These are phyloP conservation scores for Ormosia emarginata DNA, from an alignment of 306 rosid genomes.

Conservation along the genomic window DNA sequence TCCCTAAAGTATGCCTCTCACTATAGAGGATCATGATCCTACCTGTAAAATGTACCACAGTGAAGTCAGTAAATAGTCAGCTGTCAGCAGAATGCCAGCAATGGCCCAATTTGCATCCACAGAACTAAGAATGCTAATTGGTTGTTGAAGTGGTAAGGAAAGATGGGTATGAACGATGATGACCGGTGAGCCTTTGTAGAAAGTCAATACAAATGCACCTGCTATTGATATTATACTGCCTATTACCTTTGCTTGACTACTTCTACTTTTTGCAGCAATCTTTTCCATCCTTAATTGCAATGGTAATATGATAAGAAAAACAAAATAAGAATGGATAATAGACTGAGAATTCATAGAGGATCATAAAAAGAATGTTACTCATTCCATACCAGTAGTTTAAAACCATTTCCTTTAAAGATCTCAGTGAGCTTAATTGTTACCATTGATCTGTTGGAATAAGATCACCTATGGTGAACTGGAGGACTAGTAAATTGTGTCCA, in stretches of 20 bases:
- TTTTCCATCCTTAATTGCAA: slow-evolving; percentile 68
- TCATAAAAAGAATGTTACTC: neutral
- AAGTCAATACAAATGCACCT: slow-evolving; percentile 80
- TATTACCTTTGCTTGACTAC: slow-evolving; percentile 73
- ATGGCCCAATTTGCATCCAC: slow-evolving; percentile 51
- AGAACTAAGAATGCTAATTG: slow-evolving; percentile 24
- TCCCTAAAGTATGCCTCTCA: neutral
- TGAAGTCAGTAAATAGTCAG: slow-evolving; percentile 63
- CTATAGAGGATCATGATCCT: neutral
- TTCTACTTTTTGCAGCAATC: slow-evolving; percentile 47
- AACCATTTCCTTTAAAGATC: neutral
- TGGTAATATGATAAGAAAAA: neutral
- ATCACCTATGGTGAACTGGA: neutral
- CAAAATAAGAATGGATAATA: neutral
- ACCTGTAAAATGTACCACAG: slow-evolving; percentile 90
- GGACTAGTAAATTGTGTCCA: neutral
- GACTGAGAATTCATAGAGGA: neutral
- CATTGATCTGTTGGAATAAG: neutral
- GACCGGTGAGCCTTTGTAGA: slow-evolving; percentile 69
- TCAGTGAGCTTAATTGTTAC: neutral
- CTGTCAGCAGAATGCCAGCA: slow-evolving; percentile 65
- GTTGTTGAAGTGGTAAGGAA: slow-evolving; percentile 27
- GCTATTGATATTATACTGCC: slow-evolving; percentile 79
- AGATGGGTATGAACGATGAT: slow-evolving; percentile 10
- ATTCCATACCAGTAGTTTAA: neutral